Conservation (phyloP, 129 eudicot species). For the Apium graveolens region DNA sequence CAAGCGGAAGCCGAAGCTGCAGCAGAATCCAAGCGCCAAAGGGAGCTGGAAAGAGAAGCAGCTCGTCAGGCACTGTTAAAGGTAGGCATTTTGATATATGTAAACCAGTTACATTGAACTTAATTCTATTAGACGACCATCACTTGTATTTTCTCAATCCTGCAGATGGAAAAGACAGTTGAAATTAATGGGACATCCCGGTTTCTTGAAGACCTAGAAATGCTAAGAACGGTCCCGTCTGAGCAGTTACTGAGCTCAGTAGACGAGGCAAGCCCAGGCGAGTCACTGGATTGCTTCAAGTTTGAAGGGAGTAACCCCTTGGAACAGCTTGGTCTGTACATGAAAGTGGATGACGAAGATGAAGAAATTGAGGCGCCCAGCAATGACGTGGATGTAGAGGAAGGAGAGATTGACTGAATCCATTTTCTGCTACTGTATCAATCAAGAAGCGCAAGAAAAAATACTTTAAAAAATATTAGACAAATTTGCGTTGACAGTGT, state of each 20-base stretch:
- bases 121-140: background rate
- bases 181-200: slow-evolving; percentile 72
- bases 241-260: slow-evolving; percentile 48
- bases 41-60: slow-evolving; percentile 66
- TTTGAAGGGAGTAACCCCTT: slow-evolving; percentile 76
- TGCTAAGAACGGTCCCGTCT: slow-evolving; percentile 47
- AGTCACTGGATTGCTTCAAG: slow-evolving; percentile 61
- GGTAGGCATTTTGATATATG: slow-evolving; percentile 10
- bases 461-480: background rate
- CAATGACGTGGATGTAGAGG: slow-evolving; percentile 55
- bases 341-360: slow-evolving; percentile 80
- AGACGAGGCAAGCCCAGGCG: slow-evolving; percentile 68
- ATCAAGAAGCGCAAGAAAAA: background rate
- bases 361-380: slow-evolving; percentile 55
- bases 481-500: background rate
- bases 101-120: slow-evolving; percentile 9
- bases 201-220: slow-evolving; percentile 73
- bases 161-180: slow-evolving; percentile 94
- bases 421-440: background rate
- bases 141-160: background rate
- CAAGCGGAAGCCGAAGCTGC: slow-evolving; percentile 77
- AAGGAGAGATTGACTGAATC: slow-evolving; percentile 79
- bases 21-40: slow-evolving; percentile 71
- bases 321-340: slow-evolving; percentile 85
- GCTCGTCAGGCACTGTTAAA: slow-evolving; percentile 1